These are phyloP conservation scores for Eudorina sp. DNA, from an alignment of 139 green algal species.

Conservation along the genomic window DNA sequence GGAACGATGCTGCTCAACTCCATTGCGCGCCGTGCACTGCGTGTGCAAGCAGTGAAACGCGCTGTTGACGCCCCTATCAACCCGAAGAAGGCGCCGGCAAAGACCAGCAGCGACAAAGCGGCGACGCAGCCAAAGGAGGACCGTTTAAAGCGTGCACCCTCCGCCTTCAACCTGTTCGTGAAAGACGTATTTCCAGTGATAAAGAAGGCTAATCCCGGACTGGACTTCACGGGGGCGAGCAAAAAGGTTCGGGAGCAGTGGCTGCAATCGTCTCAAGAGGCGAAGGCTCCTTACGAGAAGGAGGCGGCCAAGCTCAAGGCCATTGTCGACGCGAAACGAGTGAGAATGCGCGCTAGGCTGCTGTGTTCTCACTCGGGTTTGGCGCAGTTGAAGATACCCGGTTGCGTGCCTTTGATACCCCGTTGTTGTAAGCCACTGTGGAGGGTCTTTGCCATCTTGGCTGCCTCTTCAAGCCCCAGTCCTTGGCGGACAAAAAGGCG, in stretches of 20 bases:
- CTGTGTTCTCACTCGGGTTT: too few relatives aligned
- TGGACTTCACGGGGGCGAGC: not conserved
- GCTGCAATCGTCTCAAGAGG: not conserved
- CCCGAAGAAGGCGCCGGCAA: constrained; percentile 19
- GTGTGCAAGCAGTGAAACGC: not conserved
- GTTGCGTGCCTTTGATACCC: too few relatives aligned
- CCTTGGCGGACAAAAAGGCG: too few relatives aligned
- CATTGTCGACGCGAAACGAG: not conserved
- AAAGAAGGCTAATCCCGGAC: not conserved
- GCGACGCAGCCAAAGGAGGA: not conserved
- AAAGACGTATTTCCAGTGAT: constrained; percentile 1
- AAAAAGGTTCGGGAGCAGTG: not conserved
- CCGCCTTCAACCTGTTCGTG: constrained; percentile 35
- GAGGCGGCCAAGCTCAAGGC: constrained; percentile 32
- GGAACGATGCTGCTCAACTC: too few relatives aligned
- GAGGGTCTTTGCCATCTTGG: too few relatives aligned
- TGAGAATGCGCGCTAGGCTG: too few relatives aligned
- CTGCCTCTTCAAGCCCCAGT: too few relatives aligned
- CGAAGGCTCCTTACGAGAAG: not conserved
- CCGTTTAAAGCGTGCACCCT: not conserved
- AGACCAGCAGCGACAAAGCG: too few relatives aligned
- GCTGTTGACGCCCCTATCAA: not conserved
- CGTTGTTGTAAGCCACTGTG: too few relatives aligned
- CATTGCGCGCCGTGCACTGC: not conserved
- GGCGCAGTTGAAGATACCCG: too few relatives aligned